Conservation (phyloP, 495 filamentous ascomycete species). For the Lasiosphaeria ovina region DNA sequence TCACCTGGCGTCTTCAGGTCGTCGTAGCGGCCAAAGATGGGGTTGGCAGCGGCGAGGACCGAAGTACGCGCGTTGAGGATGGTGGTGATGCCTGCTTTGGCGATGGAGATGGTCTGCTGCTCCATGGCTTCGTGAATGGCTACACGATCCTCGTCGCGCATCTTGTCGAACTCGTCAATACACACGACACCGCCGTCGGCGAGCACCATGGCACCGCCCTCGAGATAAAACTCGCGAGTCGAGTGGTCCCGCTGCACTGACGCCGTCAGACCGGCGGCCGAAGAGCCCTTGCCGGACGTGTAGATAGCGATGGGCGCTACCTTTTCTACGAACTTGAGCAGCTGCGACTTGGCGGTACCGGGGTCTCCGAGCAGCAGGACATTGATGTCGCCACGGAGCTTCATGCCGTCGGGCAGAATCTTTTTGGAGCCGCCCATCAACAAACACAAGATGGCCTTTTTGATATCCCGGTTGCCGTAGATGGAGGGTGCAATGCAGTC, state of each 20-base stretch:
- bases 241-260: slow-evolving; percentile 91
- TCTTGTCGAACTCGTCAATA: slow-evolving; percentile 99
- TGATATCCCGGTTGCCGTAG: slow-evolving; percentile 94
- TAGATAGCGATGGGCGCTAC: slow-evolving; percentile 97
- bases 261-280: slow-evolving; percentile 95
- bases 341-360: slow-evolving; percentile 96
- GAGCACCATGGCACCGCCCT: slow-evolving; percentile 98
- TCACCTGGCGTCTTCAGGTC: slow-evolving; percentile 97
- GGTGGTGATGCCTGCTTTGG: slow-evolving; percentile 98
- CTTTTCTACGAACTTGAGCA: slow-evolving; percentile 97
- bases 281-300: slow-evolving; percentile 98
- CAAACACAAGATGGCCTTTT: slow-evolving; percentile 96
- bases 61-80: slow-evolving; percentile 96
- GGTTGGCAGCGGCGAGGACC: slow-evolving; percentile 94
- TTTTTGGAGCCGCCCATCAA: slow-evolving; percentile 97
- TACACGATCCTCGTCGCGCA: slow-evolving; percentile 97
- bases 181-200: slow-evolving; percentile 98
- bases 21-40: slow-evolving; percentile 96
- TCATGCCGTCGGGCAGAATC: slow-evolving; percentile 98
- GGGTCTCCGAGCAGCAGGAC: slow-evolving; percentile 96
- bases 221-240: slow-evolving; percentile 95
- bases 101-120: slow-evolving; percentile 99
- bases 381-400: slow-evolving; percentile 96
- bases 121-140: slow-evolving; percentile 99
- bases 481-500: slow-evolving; percentile 96